A percentile compares a stretch with the other conserved stretches of the same genome.
Conservation (phyloP, 2,329 filamentous ascomycete genomes). For the Ophiostoma sp. region DNA sequence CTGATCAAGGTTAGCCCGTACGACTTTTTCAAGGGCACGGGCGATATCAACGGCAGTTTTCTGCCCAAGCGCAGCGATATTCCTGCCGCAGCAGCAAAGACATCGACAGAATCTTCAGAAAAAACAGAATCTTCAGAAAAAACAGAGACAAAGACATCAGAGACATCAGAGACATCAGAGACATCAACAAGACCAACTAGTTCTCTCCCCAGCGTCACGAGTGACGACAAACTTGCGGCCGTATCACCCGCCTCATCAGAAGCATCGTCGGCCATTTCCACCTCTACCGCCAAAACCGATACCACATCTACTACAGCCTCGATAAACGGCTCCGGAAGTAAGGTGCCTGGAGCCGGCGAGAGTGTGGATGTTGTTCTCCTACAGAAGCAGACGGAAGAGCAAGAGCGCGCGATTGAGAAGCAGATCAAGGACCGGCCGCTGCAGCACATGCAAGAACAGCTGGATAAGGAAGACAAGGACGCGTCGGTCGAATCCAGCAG, state of each 20-base stretch:
- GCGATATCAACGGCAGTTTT: conserved; percentile 98
- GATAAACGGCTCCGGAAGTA: conserved; percentile 17
- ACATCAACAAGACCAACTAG: neutral
- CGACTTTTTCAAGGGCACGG: conserved; percentile 96
- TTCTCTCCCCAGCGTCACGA: neutral
- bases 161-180: neutral
- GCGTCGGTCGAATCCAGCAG: conserved; percentile 18
- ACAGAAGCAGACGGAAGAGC: conserved; percentile 73
- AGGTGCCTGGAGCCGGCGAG: conserved; percentile 57
- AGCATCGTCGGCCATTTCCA: conserved; percentile 10
- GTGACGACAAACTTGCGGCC: conserved; percentile 17
- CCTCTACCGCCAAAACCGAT: neutral
- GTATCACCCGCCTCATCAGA: neutral
- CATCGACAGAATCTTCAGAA: neutral
- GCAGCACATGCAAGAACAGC: conserved; percentile 83
- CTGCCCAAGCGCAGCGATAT: conserved; percentile 69
- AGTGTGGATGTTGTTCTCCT: conserved; percentile 61
- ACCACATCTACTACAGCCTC: conserved; percentile 19
- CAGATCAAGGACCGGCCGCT: conserved; percentile 85
- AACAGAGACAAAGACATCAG: neutral
- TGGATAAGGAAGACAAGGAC: conserved; percentile 77
- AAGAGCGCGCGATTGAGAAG: conserved; percentile 80
- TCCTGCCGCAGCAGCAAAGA: conserved; percentile 27
- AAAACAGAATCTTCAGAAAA: conserved; percentile 16
- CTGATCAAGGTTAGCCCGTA: conserved; percentile 93